These are phyloP conservation scores for Catharanthus roseus DNA, from an alignment of 257 asterid species.

Conservation along the genomic window DNA sequence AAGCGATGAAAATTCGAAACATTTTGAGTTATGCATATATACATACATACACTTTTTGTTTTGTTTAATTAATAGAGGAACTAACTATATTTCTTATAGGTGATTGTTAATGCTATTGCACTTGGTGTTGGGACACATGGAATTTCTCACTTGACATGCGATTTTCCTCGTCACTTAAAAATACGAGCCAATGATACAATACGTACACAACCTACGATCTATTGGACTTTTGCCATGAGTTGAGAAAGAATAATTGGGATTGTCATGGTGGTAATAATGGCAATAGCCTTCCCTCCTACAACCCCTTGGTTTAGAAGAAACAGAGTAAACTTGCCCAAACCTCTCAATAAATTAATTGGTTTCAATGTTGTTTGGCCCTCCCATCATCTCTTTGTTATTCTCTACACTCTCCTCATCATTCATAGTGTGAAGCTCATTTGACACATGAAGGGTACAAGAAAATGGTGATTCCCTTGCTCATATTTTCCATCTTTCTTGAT, in stretches of 20 bases:
- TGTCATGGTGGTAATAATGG: slow-evolving; percentile 83
- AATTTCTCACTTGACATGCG: slow-evolving; percentile 61
- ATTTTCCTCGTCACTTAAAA: slow-evolving; percentile 53
- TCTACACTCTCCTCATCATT: slow-evolving; percentile 56
- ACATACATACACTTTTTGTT: background rate
- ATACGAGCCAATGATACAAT: slow-evolving; percentile 43
- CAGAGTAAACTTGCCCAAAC: slow-evolving; percentile 46
- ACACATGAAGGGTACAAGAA: too few species aligned
- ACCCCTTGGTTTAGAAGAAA: slow-evolving; percentile 71
- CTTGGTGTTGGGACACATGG: slow-evolving; percentile 73
- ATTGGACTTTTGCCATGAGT: too few species aligned
- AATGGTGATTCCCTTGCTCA: too few species aligned
- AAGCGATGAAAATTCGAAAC: slow-evolving; percentile 1
- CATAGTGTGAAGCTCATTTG: slow-evolving; percentile 71
- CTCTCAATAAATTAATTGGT: too few species aligned
- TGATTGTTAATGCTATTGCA: too few species aligned
- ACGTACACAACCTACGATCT: slow-evolving; percentile 49
- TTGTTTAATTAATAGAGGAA: background rate
- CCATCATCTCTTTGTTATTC: slow-evolving; percentile 69
- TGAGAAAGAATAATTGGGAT: too few species aligned
- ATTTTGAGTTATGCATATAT: background rate
- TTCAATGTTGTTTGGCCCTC: slow-evolving; percentile 93
- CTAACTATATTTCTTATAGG: too few species aligned
- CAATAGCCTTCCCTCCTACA: slow-evolving; percentile 77
- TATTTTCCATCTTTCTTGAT: too few species aligned